A percentile compares a stretch with the other conserved stretches of the same genome.
Conservation (phyloP, 2,329 filamentous ascomycete species). For the Fusarium sp. region DNA sequence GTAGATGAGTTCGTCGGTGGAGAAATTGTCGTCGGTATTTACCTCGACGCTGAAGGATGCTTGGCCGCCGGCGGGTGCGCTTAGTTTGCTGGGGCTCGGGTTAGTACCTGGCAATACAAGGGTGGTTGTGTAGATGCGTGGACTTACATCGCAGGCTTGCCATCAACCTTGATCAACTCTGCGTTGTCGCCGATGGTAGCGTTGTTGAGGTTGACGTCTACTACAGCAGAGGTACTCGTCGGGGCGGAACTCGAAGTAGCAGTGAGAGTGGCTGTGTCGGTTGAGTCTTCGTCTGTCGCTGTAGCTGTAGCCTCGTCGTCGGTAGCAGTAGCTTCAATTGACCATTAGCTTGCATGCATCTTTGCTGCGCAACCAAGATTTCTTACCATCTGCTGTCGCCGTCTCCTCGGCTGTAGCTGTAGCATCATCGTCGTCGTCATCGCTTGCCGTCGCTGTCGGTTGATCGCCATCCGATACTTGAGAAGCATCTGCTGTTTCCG, state of each 20-base stretch:
- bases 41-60: conserved; percentile 29
- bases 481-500: conserved; percentile 11
- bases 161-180: conserved; percentile 23
- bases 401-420: conserved; percentile 22
- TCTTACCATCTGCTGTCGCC: conserved; percentile 30
- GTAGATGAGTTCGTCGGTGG: conserved; percentile 27
- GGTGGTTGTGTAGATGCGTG: not conserved
- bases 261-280: not conserved
- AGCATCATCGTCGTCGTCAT: conserved; percentile 1
- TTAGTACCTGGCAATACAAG: not conserved
- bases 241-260: conserved; percentile 27
- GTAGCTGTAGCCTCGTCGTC: conserved; percentile 11
- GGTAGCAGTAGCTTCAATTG: conserved; percentile 21
- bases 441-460: conserved; percentile 18
- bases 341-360: conserved; percentile 1
- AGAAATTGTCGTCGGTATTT: conserved; percentile 21
- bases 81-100: conserved; percentile 17
- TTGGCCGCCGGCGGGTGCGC: conserved; percentile 31
- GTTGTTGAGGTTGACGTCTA: conserved; percentile 31
- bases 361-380: not conserved
- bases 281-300: not conserved
- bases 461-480: conserved; percentile 12
- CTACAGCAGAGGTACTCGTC: conserved; percentile 17
- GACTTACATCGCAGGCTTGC: conserved; percentile 35
- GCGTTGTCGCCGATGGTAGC: conserved; percentile 37